phyloP scores from a whole-genome alignment of 2,329 filamentous ascomycete genomes.

The Colletotrichum shisoi region DNA sequence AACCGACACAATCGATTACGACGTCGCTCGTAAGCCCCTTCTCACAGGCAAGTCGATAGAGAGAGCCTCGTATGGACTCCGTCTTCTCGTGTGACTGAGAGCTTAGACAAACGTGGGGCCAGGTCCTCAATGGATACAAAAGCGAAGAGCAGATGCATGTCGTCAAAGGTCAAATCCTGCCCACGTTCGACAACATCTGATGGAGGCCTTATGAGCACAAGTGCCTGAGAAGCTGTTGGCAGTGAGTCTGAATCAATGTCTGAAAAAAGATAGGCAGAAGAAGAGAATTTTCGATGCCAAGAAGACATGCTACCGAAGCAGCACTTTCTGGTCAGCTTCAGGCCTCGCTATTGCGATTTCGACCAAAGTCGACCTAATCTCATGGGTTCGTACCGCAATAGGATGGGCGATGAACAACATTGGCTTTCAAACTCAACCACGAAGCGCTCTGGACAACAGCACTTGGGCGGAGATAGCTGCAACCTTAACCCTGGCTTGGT shows the following conservation, averaged over 20 bases:
- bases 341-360: neutral
- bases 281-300: neutral
- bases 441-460: slow-evolving; percentile 1
- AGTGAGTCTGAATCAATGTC: neutral
- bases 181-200: neutral
- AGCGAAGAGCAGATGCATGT: slow-evolving; percentile 10
- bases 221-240: neutral
- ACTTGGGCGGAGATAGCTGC: slow-evolving; percentile 4
- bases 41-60: neutral
- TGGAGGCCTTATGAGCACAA: neutral
- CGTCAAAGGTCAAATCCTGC: slow-evolving; percentile 12
- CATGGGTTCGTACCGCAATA: slow-evolving; percentile 9
- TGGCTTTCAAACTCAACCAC: slow-evolving; percentile 11
- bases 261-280: neutral
- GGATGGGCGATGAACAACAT: slow-evolving; percentile 19
- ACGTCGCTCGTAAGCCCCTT: neutral
- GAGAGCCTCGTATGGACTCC: neutral
- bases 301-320: neutral
- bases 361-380: neutral
- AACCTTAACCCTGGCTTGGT: neutral
- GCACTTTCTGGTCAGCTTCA: too few relatives aligned
- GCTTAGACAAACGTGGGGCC: slow-evolving; percentile 3
- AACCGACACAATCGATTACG: neutral
- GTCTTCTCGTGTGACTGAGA: neutral
- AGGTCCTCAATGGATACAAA: neutral